Evolutionary conservation across 805 yeast species (phyloP).

Genomic region (Teunomyces lycoperdinae): DNA sequence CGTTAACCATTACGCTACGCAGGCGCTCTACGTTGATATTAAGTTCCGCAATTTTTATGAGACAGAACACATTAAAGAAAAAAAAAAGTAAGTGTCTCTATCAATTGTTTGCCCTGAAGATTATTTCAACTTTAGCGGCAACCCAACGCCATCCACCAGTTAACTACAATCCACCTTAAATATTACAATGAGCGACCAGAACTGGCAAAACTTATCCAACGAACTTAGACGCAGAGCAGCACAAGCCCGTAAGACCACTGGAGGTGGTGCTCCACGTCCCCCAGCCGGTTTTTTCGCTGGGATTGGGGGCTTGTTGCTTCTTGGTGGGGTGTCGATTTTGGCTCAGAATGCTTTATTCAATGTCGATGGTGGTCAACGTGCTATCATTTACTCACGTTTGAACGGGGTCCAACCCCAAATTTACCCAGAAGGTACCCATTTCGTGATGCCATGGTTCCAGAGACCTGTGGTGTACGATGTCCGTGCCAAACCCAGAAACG

Average conservation of each 20-base stretch:
- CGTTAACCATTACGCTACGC: slow-evolving; percentile 68
- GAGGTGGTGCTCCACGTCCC: slow-evolving; percentile 29
- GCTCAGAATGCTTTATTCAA: slow-evolving; percentile 46
- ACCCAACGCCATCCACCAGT: background rate
- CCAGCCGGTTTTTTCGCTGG: slow-evolving; percentile 42
- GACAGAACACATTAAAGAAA: background rate
- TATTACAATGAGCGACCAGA: slow-evolving; percentile 35
- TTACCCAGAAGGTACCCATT: slow-evolving; percentile 92
- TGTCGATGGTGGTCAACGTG: slow-evolving; percentile 99
- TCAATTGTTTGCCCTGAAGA: background rate
- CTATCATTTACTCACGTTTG: slow-evolving; percentile 85
- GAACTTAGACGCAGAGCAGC: slow-evolving; percentile 41
- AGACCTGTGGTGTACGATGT: slow-evolving; percentile 91
- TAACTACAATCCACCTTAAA: background rate
- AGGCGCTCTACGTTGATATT: slow-evolving; percentile 25
- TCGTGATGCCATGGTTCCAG: slow-evolving; percentile 92
- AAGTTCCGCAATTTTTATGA: background rate
- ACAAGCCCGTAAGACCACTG: slow-evolving; percentile 22
- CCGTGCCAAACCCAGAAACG: slow-evolving; percentile 95
- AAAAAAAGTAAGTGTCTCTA: background rate
- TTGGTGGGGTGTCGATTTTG: slow-evolving; percentile 40
- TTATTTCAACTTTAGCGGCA: background rate
- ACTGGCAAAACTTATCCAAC: slow-evolving; percentile 41
- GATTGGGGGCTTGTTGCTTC: slow-evolving; percentile 36
- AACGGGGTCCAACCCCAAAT: slow-evolving; percentile 81